A percentile compares a stretch with the other conserved stretches of the same genome.
These are phyloP conservation scores for Phlegmacium glaucopus DNA, from an alignment of 768 basidiomycete species.

Conservation along the genomic window DNA sequence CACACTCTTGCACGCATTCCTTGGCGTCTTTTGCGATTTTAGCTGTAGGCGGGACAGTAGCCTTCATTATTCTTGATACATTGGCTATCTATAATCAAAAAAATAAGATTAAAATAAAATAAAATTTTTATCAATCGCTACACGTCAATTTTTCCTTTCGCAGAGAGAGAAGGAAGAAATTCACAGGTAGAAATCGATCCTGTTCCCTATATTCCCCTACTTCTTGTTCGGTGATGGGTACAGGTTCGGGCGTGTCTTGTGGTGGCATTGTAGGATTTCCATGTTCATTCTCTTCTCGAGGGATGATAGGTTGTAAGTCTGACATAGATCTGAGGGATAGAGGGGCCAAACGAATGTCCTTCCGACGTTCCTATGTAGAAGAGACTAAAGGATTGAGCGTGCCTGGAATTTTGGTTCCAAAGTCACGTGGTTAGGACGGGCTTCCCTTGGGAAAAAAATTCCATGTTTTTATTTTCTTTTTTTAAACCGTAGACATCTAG, in stretches of 20 bases:
- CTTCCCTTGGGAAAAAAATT: no score
- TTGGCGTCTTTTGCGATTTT: slow-evolving; percentile 99
- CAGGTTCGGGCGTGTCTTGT: slow-evolving; percentile 50
- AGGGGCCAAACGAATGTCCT: no score
- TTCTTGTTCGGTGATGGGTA: slow-evolving; percentile 87
- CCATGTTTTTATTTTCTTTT: no score
- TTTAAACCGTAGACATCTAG: no score
- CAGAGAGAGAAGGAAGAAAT: slow-evolving; percentile 20
- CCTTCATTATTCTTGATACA: slow-evolving; percentile 97
- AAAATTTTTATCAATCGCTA: no score
- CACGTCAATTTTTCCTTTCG: not conserved
- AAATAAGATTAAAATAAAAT: not conserved
- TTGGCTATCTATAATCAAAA: slow-evolving; percentile 78
- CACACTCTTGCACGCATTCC: slow-evolving; percentile 97
- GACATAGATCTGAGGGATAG: slow-evolving; percentile 15
- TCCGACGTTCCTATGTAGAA: no score
- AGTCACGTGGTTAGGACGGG: no score
- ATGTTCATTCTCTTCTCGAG: slow-evolving; percentile 31
- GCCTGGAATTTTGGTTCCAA: no score
- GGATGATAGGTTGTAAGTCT: slow-evolving; percentile 41
- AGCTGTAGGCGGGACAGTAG: slow-evolving; percentile 81
- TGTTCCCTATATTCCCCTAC: slow-evolving; percentile 94
- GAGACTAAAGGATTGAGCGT: no score
- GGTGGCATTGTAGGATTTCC: slow-evolving; percentile 29
- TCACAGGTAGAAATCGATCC: slow-evolving; percentile 90